Conservation (phyloP, 2,329 filamentous ascomycete species). For the Neofusicoccum kwambonambiense region DNA sequence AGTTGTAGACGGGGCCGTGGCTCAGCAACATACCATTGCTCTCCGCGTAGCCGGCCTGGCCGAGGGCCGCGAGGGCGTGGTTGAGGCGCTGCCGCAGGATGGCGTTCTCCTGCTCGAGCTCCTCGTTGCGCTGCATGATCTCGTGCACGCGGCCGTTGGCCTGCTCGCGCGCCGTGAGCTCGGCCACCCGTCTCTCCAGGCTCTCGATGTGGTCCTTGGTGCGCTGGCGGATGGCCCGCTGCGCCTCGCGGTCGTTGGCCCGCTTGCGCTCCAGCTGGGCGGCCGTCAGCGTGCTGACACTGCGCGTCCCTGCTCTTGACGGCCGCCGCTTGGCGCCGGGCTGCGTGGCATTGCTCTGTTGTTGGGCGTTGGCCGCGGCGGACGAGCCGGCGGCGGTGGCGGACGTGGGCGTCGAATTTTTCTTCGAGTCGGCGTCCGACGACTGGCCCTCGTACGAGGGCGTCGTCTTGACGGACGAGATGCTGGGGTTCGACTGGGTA, state of each 20-base stretch:
- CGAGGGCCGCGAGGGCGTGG: conserved; percentile 42
- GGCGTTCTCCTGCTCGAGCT: conserved; percentile 56
- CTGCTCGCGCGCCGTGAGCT: conserved; percentile 51
- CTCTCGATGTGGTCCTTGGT: conserved; percentile 60
- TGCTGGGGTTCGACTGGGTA: conserved; percentile 30
- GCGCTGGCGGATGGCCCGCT: conserved; percentile 58
- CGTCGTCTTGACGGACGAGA: conserved; percentile 36
- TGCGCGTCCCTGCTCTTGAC: conserved; percentile 57
- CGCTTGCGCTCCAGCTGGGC: conserved; percentile 60
- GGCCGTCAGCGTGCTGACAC: conserved; percentile 56
- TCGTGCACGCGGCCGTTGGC: conserved; percentile 49
- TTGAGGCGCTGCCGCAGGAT: conserved; percentile 51
- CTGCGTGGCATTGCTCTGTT: conserved; percentile 13
- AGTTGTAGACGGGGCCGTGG: neutral
- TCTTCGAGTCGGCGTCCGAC: conserved; percentile 39
- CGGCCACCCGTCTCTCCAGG: conserved; percentile 55
- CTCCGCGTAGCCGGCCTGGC: conserved; percentile 31
- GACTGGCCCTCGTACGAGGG: conserved; percentile 40
- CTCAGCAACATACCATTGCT: conserved; percentile 35
- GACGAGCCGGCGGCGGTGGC: neutral
- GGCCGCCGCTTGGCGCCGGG: conserved; percentile 46
- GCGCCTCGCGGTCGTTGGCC: conserved; percentile 61
- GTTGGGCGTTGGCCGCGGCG: neutral
- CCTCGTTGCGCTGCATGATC: conserved; percentile 53
- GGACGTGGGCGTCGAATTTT: conserved; percentile 25